Base-by-base conservation (phyloP, 1,139 yeast species). In the Maudiozyma humilis region DNA sequence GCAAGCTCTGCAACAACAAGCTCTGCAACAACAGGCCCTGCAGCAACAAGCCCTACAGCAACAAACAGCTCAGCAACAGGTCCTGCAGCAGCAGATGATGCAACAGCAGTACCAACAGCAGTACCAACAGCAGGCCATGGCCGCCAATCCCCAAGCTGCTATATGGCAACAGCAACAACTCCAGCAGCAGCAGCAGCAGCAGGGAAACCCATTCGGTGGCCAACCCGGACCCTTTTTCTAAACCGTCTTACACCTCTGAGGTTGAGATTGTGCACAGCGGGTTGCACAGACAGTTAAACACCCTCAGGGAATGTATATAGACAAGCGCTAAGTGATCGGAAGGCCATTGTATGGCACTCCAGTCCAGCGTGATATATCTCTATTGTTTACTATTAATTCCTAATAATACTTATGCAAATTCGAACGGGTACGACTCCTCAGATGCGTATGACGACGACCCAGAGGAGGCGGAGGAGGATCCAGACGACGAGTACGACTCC, bases 401-500 rank as follows among this genome's bases (percentile, higher is more conserved):
- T 23, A 17, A 12, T 34, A 12, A 34, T 23, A 20, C 10, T 13
- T 23, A 31, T 36, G 39, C 63, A 45, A 56, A 56, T 41, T 57
- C 56, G 44, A 54, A 54, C 2, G 60, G 59, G 15, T 55, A 39
- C 1, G 60, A 56, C 33, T 53, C 60, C 4, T 51, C 39, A 20
- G 48, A 46, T 3, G 32, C 19, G 18, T 37, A 37, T n/a, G 45
- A 45, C 13, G 55, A 47, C 4, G 31, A 16, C 13, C 33, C 42
- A 5, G 41, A 32, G 3, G 41, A 29, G 7, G 36, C 19, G 14
- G 40, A 32, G 2, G 35, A 34, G 3, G 47, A 36, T 5, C 17
- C 19, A 5, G 40, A 19, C 17, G 44, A 36, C 12, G 19, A n/a
- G n/a, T 12, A 13, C 16, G 46, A 44, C n/a, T 38, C 38, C 13